Conservation (phyloP, 345 rosid genomes). For the Camelina neglecta region DNA sequence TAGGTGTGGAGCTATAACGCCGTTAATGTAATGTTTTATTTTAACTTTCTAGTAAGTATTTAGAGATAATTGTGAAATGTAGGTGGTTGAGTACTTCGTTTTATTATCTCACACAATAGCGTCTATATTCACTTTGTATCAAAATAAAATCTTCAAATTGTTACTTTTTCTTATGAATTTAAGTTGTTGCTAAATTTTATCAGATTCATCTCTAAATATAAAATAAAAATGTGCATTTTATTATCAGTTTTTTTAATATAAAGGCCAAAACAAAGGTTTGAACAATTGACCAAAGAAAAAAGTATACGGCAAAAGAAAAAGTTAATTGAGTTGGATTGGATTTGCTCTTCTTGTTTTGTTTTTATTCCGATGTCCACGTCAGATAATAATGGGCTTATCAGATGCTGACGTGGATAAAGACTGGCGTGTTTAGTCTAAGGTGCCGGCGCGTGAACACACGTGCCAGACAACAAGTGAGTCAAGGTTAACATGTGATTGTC, state of each 20-base stretch:
- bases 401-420: constrained; percentile 22
- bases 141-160: neutral
- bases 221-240: neutral
- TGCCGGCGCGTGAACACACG: constrained; percentile 14
- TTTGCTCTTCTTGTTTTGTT: neutral
- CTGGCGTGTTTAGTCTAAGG: constrained; percentile 10
- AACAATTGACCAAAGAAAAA: too few species aligned
- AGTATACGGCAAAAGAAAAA: neutral
- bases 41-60: neutral
- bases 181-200: neutral
- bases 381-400: neutral
- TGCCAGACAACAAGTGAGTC: constrained; percentile 16
- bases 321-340: neutral
- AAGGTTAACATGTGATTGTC: constrained; percentile 17
- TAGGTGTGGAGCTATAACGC: constrained; percentile 1
- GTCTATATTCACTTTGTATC: constrained; percentile 6
- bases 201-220: neutral
- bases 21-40: neutral
- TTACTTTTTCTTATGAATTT: neutral
- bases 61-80: neutral
- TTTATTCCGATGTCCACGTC: constrained; percentile 11
- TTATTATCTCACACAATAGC: neutral
- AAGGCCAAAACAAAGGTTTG: too few species aligned
- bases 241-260: neutral
- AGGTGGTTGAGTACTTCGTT: neutral